Base-by-base conservation (phyloP, 176 grass and related monocot species). In the Triticum aestivum region DNA sequence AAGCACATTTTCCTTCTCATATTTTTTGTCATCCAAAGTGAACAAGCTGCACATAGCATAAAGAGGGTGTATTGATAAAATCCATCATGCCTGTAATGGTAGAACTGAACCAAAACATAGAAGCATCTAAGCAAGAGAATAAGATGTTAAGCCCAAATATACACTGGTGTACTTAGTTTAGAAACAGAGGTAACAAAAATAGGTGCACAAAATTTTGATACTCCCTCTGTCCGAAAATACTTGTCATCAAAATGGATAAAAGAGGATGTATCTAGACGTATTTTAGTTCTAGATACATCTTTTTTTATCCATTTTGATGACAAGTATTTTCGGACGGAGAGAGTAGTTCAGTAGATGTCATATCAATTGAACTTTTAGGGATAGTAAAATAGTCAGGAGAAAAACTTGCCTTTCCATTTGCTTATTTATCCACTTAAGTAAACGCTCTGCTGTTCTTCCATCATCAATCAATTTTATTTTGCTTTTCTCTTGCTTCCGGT, bases 401-500 rank as follows among this genome's bases (percentile, higher is more conserved):
- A 32, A 47, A 88, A 90, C 87, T 88, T 88, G 67, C 97, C 92
- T 98, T 83, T 87, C 89, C 65, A 94, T 86, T 77, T 75, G 89
- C 79, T 96, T 92, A 88, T 98, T 96, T 91, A 98, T 92, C 92
- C 94, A 96, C 61, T 96, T 92, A 49, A 98, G 97, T 65, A 98
- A 75, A 44, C 72, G 86, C 66, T 94, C 89, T 91, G 92, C 85
- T 88, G 97, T 98, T 88, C 92, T 94, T 85, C 80, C 94, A 88
- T 96, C 96, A 74, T 91, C 93, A 88, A 98, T 90, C 47, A 82
- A 49, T 88, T 91, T 89, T 77, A 98, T 88, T 84, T 91, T 85
- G 82, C 79, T 92, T 70, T 96, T 98, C 59, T 94, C 88, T 91
- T 95, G 83, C 84, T 98, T 94, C 56, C 87, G 89, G 78, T 96